Evolutionary conservation across 257 asterid species (phyloP).

Genomic region (Gentiana straminea): DNA sequence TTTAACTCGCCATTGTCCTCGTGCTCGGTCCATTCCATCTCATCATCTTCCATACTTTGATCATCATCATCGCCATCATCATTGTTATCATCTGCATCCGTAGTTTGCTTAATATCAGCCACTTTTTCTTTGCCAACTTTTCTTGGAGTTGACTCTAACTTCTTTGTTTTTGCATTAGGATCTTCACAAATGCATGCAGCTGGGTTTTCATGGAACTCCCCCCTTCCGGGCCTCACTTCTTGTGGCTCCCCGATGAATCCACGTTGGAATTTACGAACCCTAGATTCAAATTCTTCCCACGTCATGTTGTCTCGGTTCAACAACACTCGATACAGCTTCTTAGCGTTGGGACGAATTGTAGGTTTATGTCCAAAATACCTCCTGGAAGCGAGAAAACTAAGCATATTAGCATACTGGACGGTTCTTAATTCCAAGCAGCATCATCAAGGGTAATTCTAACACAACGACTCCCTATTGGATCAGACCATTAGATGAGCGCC

Average conservation of each 20-base stretch:
- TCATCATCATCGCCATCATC: conserved; percentile 27
- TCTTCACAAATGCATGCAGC: conserved; percentile 85
- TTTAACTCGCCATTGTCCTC: conserved; percentile 63
- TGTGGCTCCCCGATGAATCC: conserved; percentile 96
- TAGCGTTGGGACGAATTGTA: conserved; percentile 91
- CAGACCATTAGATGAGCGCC: too few relatives aligned
- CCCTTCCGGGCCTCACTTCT: conserved; percentile 90
- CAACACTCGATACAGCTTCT: conserved; percentile 60
- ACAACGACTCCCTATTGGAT: too few relatives aligned
- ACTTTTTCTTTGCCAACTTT: conserved; percentile 16
- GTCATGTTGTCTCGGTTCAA: conserved; percentile 57
- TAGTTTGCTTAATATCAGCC: too few relatives aligned
- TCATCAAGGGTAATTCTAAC: too few relatives aligned
- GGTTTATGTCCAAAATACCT: conserved; percentile 98
- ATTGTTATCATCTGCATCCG: conserved; percentile 7
- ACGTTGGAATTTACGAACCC: conserved; percentile 44
- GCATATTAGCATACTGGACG: not conserved
- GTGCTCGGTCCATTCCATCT: conserved; percentile 53
- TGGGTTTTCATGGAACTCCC: conserved; percentile 90
- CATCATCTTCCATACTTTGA: conserved; percentile 36
- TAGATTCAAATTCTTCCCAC: conserved; percentile 59
- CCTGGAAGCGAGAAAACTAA: conserved; percentile 36
- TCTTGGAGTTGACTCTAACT: conserved; percentile 16
- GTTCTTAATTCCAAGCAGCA: not conserved
- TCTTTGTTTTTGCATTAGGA: conserved; percentile 36